Evolutionary conservation across 176 grass and related monocot genomes (phyloP).

Genomic region (Leersia perrieri): DNA sequence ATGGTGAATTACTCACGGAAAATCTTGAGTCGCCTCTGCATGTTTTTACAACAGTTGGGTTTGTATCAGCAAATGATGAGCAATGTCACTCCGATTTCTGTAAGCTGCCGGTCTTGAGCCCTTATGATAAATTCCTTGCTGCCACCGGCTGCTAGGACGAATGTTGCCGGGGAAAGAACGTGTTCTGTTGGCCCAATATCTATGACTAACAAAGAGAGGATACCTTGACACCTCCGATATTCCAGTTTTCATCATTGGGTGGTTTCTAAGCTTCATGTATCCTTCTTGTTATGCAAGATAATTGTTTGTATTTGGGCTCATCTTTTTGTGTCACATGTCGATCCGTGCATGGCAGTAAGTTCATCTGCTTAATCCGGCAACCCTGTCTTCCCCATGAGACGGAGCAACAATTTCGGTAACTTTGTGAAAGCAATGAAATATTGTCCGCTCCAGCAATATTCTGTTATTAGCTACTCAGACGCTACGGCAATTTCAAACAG

Average conservation of each 20-base stretch:
- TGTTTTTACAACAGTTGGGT: conserved; percentile 18
- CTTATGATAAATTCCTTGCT: conserved; percentile 73
- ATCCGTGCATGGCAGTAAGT: not conserved
- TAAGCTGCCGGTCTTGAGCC: conserved; percentile 68
- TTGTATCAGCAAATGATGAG: conserved; percentile 34
- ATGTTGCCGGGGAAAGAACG: not conserved
- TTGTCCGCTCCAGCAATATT: not conserved
- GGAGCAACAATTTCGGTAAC: not conserved
- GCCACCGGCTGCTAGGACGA: conserved; percentile 51
- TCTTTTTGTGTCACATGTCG: not conserved
- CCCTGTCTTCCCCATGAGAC: not conserved
- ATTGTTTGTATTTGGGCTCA: not conserved
- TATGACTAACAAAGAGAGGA: not conserved
- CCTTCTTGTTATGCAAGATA: not conserved
- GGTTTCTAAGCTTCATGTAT: conserved; percentile 23
- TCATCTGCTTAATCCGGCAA: not conserved
- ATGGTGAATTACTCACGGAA: conserved; percentile 42
- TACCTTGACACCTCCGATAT: not conserved
- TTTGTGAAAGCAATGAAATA: not conserved
- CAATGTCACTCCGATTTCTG: conserved; percentile 46
- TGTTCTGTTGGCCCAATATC: not conserved
- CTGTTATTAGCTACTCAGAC: too few species aligned
- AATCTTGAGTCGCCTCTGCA: conserved; percentile 25
- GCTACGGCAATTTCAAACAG: too few species aligned
- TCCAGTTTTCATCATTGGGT: not conserved